These are phyloP conservation scores for Acephala macrosclerotiorum DNA, from an alignment of 2,329 filamentous ascomycete species.

Conservation along the genomic window DNA sequence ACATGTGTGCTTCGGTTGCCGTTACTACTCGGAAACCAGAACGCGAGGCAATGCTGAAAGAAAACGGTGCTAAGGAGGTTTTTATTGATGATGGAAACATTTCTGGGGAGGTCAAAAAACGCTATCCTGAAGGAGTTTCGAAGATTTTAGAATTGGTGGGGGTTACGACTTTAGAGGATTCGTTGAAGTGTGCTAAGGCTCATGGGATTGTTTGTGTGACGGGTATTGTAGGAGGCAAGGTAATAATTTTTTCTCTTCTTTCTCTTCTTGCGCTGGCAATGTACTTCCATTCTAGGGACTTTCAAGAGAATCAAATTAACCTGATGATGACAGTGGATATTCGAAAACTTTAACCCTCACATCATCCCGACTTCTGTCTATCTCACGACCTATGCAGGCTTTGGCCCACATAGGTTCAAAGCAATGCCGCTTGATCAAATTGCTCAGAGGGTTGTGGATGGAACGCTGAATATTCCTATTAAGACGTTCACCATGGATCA, in stretches of 20 bases:
- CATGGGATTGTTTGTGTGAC: constrained; percentile 53
- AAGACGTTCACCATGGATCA: constrained; percentile 51
- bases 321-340: constrained; percentile 41
- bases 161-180: constrained; percentile 50
- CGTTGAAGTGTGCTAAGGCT: constrained; percentile 46
- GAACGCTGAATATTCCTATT: constrained; percentile 48
- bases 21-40: constrained; percentile 49
- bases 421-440: constrained; percentile 50
- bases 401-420: constrained; percentile 47
- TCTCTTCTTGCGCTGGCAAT: neutral
- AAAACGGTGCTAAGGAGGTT: constrained; percentile 49
- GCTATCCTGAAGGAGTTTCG: constrained; percentile 41
- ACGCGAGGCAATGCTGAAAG: constrained; percentile 47
- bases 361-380: constrained; percentile 49
- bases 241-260: neutral
- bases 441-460: constrained; percentile 46
- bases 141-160: constrained; percentile 57
- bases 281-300: neutral
- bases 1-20: constrained; percentile 48
- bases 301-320: neutral
- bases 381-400: constrained; percentile 50
- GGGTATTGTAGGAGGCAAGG: constrained; percentile 38
- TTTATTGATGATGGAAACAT: constrained; percentile 52
- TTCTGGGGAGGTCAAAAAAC: constrained; percentile 45
- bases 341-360: constrained; percentile 49